phyloP scores from a whole-genome alignment of 2,329 filamentous ascomycete genomes.

The Sarocladium brachiariae region DNA sequence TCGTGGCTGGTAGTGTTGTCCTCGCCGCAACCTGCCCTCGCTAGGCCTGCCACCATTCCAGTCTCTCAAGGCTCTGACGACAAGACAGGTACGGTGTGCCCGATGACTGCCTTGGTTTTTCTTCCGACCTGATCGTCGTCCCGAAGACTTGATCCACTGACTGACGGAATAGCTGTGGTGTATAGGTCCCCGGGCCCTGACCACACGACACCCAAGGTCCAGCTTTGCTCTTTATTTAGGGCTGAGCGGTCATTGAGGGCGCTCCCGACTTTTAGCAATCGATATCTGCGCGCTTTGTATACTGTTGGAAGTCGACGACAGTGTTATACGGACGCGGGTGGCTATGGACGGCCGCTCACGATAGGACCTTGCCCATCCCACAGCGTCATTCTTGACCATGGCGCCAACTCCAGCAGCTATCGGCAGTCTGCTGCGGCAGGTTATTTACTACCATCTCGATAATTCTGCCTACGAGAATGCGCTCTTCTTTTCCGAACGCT shows the following conservation, averaged over 20 bases:
- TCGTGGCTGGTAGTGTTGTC: constrained; percentile 2
- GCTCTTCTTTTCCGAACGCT: constrained; percentile 84
- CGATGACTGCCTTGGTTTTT: background rate
- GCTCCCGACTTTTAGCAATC: background rate
- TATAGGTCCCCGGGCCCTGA: background rate
- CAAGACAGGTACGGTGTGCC: background rate
- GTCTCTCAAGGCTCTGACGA: constrained; percentile 2
- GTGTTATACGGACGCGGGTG: background rate
- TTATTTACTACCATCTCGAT: constrained; percentile 69
- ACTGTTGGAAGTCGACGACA: background rate
- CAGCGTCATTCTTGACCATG: constrained; percentile 29
- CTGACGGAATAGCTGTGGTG: background rate
- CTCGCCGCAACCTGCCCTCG: constrained; percentile 2
- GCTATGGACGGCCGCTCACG: constrained; percentile 7
- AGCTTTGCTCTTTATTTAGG: background rate
- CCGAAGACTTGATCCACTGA: background rate
- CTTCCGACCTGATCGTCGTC: background rate
- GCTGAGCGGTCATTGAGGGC: background rate
- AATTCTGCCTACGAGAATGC: constrained; percentile 86
- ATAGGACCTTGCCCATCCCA: constrained; percentile 3
- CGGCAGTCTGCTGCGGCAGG: constrained; percentile 48
- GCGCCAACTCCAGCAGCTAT: constrained; percentile 45
- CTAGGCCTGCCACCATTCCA: constrained; percentile 8
- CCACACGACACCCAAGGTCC: constrained; percentile 1
- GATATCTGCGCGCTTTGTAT: background rate